phyloP scores from a whole-genome alignment of 2,329 filamentous ascomycete species.

The Neurospora crassa region DNA sequence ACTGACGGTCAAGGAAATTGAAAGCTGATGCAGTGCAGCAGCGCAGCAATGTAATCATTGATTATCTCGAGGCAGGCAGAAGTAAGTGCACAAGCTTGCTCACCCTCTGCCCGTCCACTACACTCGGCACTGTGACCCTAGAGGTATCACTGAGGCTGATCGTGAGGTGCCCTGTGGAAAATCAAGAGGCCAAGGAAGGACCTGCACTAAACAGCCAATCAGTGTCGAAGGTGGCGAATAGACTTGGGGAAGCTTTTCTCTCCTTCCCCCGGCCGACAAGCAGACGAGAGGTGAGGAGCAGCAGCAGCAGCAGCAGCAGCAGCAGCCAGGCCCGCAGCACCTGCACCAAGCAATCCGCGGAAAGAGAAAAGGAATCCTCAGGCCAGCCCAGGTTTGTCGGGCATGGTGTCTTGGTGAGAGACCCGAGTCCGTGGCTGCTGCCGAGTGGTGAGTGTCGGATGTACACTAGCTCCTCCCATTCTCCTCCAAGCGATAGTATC shows the following conservation, averaged over 20 bases:
- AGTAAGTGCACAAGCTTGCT: neutral
- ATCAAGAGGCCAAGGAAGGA: neutral
- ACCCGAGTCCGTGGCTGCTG: neutral
- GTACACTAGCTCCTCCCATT: neutral
- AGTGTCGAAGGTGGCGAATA: neutral
- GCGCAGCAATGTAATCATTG: neutral
- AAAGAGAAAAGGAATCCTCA: neutral
- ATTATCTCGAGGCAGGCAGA: neutral
- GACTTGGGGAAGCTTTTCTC: neutral
- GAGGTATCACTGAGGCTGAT: neutral
- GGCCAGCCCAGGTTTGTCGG: neutral
- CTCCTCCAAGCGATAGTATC: neutral
- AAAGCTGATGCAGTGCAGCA: neutral
- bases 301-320: neutral
- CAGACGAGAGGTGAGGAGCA: neutral
- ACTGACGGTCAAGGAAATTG: neutral
- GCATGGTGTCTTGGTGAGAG: neutral
- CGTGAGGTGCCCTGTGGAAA: neutral
- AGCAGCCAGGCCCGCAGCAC: neutral
- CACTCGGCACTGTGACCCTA: neutral
- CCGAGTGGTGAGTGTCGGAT: neutral
- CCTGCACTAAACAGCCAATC: neutral
- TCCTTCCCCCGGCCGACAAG: neutral
- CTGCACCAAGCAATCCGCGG: neutral
- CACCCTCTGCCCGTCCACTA: neutral